Evolutionary conservation across 1,139 yeast genomes (phyloP).

Genomic region (Candida tetrigidarum): DNA sequence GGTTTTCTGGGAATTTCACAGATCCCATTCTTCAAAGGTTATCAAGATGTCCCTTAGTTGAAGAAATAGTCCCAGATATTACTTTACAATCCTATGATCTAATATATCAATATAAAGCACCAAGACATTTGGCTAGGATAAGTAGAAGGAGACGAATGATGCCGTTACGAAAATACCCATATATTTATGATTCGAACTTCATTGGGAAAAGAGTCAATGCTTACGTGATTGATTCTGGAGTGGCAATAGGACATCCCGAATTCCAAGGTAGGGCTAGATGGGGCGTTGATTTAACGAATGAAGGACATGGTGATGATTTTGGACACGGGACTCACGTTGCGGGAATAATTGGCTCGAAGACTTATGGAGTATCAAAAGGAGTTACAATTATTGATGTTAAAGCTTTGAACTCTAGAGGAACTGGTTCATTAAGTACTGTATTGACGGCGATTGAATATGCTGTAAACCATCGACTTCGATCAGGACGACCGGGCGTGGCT

Average conservation of each 20-base stretch:
- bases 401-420: conserved; percentile 62
- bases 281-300: conserved; percentile 64
- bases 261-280: conserved; percentile 62
- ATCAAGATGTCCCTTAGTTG: conserved; percentile 50
- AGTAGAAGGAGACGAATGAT: conserved; percentile 51
- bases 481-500: conserved; percentile 60
- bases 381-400: conserved; percentile 71
- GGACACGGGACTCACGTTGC: conserved; percentile 93
- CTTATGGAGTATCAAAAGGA: conserved; percentile 80
- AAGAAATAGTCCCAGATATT: conserved; percentile 63
- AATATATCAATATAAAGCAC: conserved; percentile 49
- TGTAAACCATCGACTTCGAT: conserved; percentile 55
- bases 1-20: conserved; percentile 63
- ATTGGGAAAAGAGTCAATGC: conserved; percentile 56
- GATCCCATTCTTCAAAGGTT: conserved; percentile 49
- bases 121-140: conserved; percentile 68
- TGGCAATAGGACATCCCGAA: conserved; percentile 60
- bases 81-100: conserved; percentile 49
- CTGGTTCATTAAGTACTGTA: conserved; percentile 69
- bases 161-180: conserved; percentile 22
- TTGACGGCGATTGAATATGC: conserved; percentile 74
- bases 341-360: conserved; percentile 75
- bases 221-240: conserved; percentile 83
- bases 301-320: conserved; percentile 63
- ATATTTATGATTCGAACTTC: conserved; percentile 28